Conservation (phyloP, 2,329 filamentous ascomycete species). For the Knufia fluminis region DNA sequence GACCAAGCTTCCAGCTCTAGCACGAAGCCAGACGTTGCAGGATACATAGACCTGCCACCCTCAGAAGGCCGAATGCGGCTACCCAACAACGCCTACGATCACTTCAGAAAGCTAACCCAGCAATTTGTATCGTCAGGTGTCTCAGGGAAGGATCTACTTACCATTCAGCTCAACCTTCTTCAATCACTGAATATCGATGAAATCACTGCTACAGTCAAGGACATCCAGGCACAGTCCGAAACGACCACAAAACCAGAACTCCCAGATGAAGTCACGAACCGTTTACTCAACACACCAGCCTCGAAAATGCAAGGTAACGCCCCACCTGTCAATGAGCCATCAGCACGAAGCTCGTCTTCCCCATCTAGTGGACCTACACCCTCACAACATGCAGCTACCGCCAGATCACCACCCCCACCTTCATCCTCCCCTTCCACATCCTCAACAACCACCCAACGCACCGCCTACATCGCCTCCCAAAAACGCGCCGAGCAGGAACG, state of each 20-base stretch:
- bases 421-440: slow-evolving; percentile 9
- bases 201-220: neutral
- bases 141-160: neutral
- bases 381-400: no score
- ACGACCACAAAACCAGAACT: neutral
- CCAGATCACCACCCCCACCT: slow-evolving; percentile 8
- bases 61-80: slow-evolving; percentile 18
- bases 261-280: neutral
- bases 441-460: slow-evolving; percentile 14
- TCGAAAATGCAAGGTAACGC: neutral
- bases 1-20: neutral
- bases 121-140: slow-evolving; percentile 15
- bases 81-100: slow-evolving; percentile 22
- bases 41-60: slow-evolving; percentile 16
- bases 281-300: slow-evolving; percentile 9
- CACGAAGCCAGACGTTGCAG: neutral
- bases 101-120: slow-evolving; percentile 18
- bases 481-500: slow-evolving; percentile 60
- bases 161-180: neutral
- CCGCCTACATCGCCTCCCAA: slow-evolving; percentile 32
- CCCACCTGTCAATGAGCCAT: neutral
- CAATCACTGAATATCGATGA: slow-evolving; percentile 1
- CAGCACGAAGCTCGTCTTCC: neutral
- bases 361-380: no score
- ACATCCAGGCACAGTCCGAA: neutral